A percentile compares a stretch with the other conserved stretches of the same genome.
Conservation (phyloP, 345 rosid species). For the Melaleuca quinquenervia region DNA sequence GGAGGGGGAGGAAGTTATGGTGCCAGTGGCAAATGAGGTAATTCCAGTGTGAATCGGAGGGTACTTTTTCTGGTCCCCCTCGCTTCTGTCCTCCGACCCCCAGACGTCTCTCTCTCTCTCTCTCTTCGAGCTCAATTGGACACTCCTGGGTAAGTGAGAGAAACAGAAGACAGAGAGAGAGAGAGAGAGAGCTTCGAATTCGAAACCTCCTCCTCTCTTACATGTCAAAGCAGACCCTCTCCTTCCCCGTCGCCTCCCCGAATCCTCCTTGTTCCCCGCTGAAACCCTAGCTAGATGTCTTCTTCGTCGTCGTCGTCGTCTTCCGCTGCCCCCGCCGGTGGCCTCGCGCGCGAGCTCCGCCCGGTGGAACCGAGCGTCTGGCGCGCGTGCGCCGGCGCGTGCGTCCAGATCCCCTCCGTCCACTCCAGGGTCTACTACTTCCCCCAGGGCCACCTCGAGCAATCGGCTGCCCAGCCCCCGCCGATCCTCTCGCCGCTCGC, state of each 20-base stretch:
- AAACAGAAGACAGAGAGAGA: too few relatives aligned
- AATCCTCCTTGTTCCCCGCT: neutral
- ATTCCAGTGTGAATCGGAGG: neutral
- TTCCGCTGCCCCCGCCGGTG: conserved; percentile 1
- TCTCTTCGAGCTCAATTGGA: too few relatives aligned
- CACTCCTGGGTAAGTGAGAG: too few relatives aligned
- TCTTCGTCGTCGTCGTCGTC: neutral
- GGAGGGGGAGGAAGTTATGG: neutral
- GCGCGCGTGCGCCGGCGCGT: conserved; percentile 75
- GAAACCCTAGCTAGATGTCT: conserved; percentile 6
- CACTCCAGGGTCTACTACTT: conserved; percentile 75
- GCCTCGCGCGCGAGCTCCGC: conserved; percentile 18
- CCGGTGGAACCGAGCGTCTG: conserved; percentile 54
- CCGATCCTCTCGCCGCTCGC: conserved; percentile 8
- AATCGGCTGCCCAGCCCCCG: conserved; percentile 18
- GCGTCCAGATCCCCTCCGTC: conserved; percentile 45
- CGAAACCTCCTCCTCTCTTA: neutral
- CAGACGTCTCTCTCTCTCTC: neutral
- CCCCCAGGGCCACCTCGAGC: conserved; percentile 81
- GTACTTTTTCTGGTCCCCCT: neutral
- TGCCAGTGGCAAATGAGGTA: neutral
- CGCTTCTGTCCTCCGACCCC: neutral
- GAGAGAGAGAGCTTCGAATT: neutral
- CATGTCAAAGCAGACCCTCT: neutral
- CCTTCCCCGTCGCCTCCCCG: neutral